phyloP scores from a whole-genome alignment of 305 asterid species.

The Caryopteris hybrid region DNA sequence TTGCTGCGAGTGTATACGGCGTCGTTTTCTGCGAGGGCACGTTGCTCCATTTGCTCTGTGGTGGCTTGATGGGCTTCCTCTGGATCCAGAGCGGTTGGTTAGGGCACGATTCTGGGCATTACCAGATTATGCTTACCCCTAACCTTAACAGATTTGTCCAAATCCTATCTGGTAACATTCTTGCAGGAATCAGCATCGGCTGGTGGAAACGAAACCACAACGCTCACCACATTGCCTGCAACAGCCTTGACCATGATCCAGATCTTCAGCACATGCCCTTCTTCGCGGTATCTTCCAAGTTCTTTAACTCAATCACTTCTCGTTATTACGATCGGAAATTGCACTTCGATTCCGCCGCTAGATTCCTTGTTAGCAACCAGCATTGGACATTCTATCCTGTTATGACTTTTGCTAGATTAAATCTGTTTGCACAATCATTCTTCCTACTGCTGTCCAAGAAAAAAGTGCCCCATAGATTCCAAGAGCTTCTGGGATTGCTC shows the following conservation, averaged over 20 bases:
- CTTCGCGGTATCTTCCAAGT: slow-evolving; percentile 67
- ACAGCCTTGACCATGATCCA: slow-evolving; percentile 80
- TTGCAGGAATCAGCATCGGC: slow-evolving; percentile 79
- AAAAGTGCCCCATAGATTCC: slow-evolving; percentile 40
- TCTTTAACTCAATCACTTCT: slow-evolving; percentile 61
- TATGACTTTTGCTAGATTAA: slow-evolving; percentile 71
- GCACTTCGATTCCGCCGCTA: slow-evolving; percentile 45
- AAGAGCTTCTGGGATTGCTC: slow-evolving; percentile 52
- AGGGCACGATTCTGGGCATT: slow-evolving; percentile 94
- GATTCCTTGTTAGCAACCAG: slow-evolving; percentile 68
- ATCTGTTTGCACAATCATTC: slow-evolving; percentile 63
- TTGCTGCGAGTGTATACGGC: slow-evolving; percentile 51
- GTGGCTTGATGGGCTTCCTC: slow-evolving; percentile 57
- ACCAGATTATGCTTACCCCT: slow-evolving; percentile 52
- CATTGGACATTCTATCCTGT: slow-evolving; percentile 82
- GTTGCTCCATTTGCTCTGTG: slow-evolving; percentile 52
- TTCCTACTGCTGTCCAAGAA: slow-evolving; percentile 40
- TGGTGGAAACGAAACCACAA: slow-evolving; percentile 98
- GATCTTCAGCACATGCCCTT: slow-evolving; percentile 82
- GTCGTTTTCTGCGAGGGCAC: slow-evolving; percentile 49
- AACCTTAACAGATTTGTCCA: slow-evolving; percentile 49
- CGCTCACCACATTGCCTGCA: slow-evolving; percentile 87
- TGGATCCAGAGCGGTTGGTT: slow-evolving; percentile 98
- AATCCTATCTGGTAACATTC: slow-evolving; percentile 61
- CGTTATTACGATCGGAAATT: slow-evolving; percentile 43